phyloP scores from a whole-genome alignment of 2,329 filamentous ascomycete genomes.

The Ophiosphaerella herpotricha region DNA sequence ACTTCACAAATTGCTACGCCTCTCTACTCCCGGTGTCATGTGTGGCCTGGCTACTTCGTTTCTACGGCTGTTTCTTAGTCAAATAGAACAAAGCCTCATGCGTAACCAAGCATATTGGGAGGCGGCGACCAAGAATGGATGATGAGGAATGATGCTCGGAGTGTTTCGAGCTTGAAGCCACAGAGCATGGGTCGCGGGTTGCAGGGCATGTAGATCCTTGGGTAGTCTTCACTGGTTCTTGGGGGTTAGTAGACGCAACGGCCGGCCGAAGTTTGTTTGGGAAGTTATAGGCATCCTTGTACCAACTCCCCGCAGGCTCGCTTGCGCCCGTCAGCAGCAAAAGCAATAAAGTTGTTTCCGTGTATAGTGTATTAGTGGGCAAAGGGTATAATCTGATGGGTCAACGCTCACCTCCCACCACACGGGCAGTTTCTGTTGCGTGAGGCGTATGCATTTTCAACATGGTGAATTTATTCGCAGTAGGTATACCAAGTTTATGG shows the following conservation, averaged over 20 bases:
- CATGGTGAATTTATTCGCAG: neutral
- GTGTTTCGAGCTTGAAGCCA: conserved; percentile 39
- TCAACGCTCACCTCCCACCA: conserved; percentile 6
- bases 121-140: conserved; percentile 4
- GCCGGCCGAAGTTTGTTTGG: conserved; percentile 37
- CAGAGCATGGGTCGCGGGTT: conserved; percentile 27
- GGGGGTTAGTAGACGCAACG: conserved; percentile 29
- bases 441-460: neutral
- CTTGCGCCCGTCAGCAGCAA: conserved; percentile 34
- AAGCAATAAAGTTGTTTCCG: conserved; percentile 16
- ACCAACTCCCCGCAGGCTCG: conserved; percentile 33
- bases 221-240: conserved; percentile 23
- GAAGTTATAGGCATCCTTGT: conserved; percentile 23
- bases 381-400: neutral
- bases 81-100: conserved; percentile 3
- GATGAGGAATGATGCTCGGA: conserved; percentile 21
- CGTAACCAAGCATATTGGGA: neutral
- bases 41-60: conserved; percentile 23
- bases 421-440: neutral
- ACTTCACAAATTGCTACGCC: conserved; percentile 24
- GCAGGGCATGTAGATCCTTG: conserved; percentile 34
- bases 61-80: conserved; percentile 2
- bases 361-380: conserved; percentile 6
- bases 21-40: conserved; percentile 15
- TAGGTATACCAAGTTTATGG: neutral